phyloP scores from a whole-genome alignment of 2,329 filamentous ascomycete genomes.

The Chaetomium sp. region DNA sequence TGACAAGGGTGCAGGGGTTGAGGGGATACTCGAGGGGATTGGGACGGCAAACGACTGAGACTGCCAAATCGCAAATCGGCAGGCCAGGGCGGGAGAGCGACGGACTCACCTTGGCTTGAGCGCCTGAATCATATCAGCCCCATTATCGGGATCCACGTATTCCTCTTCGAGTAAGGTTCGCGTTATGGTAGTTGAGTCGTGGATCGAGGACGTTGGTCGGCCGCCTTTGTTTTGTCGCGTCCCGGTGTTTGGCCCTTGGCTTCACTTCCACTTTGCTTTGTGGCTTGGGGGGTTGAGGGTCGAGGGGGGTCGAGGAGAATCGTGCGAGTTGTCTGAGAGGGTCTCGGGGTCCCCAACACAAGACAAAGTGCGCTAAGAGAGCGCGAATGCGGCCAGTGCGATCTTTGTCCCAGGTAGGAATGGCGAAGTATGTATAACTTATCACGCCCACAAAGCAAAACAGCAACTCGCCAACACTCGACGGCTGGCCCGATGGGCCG shows the following conservation, averaged over 20 bases:
- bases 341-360: background rate
- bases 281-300: background rate
- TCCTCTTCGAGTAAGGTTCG: too few species aligned
- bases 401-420: too few species aligned
- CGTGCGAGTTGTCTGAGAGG: background rate
- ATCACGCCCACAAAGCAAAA: background rate
- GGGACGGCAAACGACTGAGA: background rate
- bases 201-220: too few species aligned
- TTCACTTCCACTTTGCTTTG: background rate
- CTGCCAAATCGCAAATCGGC: background rate
- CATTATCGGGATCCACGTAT: conserved; percentile 14
- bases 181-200: too few species aligned
- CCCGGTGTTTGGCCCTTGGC: background rate
- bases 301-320: background rate
- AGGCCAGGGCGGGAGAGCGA: conserved; percentile 6
- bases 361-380: too few species aligned
- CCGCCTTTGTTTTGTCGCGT: background rate
- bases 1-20: conserved; percentile 2
- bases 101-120: conserved; percentile 15
- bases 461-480: background rate
- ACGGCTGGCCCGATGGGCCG: background rate
- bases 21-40: background rate
- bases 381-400: too few species aligned
- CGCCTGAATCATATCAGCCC: conserved; percentile 23
- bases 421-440: too few species aligned